Base-by-base conservation (phyloP, 2,329 filamentous ascomycete genomes). In the Lachnellula hyalina region DNA sequence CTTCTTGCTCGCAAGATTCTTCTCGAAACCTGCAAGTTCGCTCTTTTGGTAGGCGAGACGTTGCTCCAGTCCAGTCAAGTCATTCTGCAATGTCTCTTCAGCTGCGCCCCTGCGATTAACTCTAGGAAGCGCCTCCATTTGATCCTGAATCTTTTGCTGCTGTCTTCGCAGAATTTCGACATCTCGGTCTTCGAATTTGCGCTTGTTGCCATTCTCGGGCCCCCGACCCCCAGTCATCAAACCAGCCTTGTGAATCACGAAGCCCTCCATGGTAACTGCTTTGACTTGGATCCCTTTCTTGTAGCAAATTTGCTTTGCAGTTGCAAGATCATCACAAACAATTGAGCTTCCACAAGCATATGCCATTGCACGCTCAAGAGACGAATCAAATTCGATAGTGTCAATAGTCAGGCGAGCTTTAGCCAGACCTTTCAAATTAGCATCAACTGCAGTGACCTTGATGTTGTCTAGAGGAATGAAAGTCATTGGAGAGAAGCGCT, bases 391-490 rank as follows among this genome's bases (percentile, higher is more conserved):
- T 67, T 96, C 91, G 64, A 99, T 93, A 0, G 91, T 95, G 70
- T 99, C 94, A 60, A 99, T 96, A 0, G 93, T 95, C 55, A 96
- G 81, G 7, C 93, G 85, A 71, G 89, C 90, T 40, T 89, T 88
- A 53, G 89, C 81, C 70, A 96, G 87, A 28, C 91, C 90, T 73
- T 96, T 96, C 61, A 99, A 78, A 56, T 90, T 92, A 5, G 90
- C 89, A 69, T 96, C 96, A 56, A 94, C 83, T 11, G 90, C 85
- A 70, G 90, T 92, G 68, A 96, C 92, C 67, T 97, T 95, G 70
- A 99, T 96, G 51, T 96, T 96, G 75, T 99, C 94, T 17, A 99
- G 79, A 1, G 94, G 94, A 60, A 97, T 92, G 71, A 99, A 97
- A 1, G 90, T 96, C 73, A 94, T 90, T 55, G 92, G 90, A 6